Evolutionary conservation across 805 yeast species (phyloP).

Genomic region (Alloascoidea hylecoeti): DNA sequence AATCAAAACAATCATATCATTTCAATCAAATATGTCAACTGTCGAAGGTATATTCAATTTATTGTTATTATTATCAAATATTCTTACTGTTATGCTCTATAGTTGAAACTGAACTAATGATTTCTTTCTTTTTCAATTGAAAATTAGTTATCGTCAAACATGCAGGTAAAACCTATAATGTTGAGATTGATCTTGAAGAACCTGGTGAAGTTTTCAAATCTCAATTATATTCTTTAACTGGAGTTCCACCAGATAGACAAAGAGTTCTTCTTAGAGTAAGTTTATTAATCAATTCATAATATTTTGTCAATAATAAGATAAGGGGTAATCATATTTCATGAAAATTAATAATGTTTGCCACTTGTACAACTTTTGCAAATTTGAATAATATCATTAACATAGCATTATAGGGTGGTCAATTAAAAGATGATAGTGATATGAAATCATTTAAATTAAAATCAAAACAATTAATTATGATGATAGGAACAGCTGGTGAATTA

Average conservation of each 20-base stretch:
- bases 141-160: constrained; percentile 46
- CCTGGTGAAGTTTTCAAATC: constrained; percentile 52
- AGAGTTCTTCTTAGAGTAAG: constrained; percentile 60
- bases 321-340: too few species aligned
- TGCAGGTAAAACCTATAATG: constrained; percentile 51
- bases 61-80: too few species aligned
- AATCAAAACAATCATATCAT: too few species aligned
- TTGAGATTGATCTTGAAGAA: constrained; percentile 35
- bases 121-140: too few species aligned
- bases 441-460: constrained; percentile 40
- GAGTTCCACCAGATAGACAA: constrained; percentile 81
- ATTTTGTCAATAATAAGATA: constrained; percentile 1
- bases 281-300: not conserved
- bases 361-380: too few species aligned
- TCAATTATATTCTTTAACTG: constrained; percentile 58
- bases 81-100: too few species aligned
- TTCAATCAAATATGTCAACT: too few species aligned
- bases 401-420: constrained; percentile 60
- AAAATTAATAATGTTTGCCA: too few species aligned
- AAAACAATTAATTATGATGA: constrained; percentile 65
- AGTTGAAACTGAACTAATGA: too few species aligned
- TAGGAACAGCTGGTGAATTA: constrained; percentile 77
- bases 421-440: constrained; percentile 54
- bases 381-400: too few species aligned
- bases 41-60: too few species aligned